Evolutionary conservation across 306 rosid species (phyloP), one percentile per base, ranked within the genome.

Genomic region (Casuarina glauca): DNA sequence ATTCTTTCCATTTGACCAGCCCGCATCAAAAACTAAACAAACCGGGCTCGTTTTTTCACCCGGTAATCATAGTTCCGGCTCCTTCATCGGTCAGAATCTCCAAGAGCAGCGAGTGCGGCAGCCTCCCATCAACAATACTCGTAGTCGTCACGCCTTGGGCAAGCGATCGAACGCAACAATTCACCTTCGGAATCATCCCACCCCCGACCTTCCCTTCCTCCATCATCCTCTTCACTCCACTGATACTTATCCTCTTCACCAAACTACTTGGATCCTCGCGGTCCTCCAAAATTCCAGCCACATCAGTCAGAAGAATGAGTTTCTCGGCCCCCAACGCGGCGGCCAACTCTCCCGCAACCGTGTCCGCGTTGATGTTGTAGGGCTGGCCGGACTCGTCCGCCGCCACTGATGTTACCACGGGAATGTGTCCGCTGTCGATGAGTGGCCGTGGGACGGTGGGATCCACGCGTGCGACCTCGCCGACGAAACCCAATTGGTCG

Each of bases 311-410:
- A 85, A 94, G 61, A n/a, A 94, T 92, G 88, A 94, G 55, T 66
- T 94, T 94, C 87, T 94, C 98, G 1, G 98, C 97, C 19, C 96
- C 97, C 4, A 94, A 74, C 12, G 98, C 93, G 44, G 98, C 97
- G 0, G 98, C 96, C 53, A 94, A 61, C 60, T 92, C 98, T 0
- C 97, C 98, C 0, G 97, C 98, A 45, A 92, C 95, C 7, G 97
- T 94, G 53, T 94, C 97, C 0, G 95, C 98, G 46, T 94, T 94
- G 72, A 94, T 94, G 75, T 94, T 94, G 60, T 92, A 92, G 63
- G 89, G 90, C 81, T 94, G 97, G 5, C 98, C 97, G 0, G 48
- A 74, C 75, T 84, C 89, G 44, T 94, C 93, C 1, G 97, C 93
- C 2, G 98, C 98, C 74, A 94, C 97, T 0, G 97, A 94, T 0